These are phyloP conservation scores for Aspergillus sergii DNA, from an alignment of 2,329 filamentous ascomycete species.

Conservation along the genomic window DNA sequence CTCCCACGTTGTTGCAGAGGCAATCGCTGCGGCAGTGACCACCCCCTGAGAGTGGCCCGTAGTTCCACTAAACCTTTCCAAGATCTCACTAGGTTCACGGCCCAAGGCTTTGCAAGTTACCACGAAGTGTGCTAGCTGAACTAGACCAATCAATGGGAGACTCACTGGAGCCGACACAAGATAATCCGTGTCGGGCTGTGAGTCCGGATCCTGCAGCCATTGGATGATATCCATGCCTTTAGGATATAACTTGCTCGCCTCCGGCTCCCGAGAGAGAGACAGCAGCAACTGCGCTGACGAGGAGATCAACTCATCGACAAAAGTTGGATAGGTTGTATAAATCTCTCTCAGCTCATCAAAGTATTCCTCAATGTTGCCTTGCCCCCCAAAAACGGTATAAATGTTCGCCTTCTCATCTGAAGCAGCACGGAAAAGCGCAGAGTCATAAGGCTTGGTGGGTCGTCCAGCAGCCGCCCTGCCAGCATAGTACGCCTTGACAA, in stretches of 20 bases:
- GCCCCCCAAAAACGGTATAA: constrained; percentile 93
- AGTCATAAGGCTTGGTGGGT: constrained; percentile 88
- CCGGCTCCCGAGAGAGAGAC: constrained; percentile 76
- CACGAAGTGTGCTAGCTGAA: constrained; percentile 93
- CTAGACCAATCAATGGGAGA: constrained; percentile 91
- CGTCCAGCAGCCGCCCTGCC: constrained; percentile 82
- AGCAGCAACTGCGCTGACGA: constrained; percentile 86
- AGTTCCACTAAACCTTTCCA: constrained; percentile 80
- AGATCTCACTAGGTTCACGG: constrained; percentile 82
- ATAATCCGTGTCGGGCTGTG: constrained; percentile 92
- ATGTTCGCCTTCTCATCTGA: constrained; percentile 80
- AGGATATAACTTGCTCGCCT: constrained; percentile 91
- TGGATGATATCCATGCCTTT: constrained; percentile 95
- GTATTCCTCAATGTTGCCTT: constrained; percentile 99
- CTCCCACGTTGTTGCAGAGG: constrained; percentile 90
- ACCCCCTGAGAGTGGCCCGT: constrained; percentile 98
- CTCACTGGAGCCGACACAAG: constrained; percentile 93
- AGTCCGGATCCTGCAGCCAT: constrained; percentile 87
- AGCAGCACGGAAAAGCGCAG: constrained; percentile 85
- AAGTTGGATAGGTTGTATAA: constrained; percentile 86
- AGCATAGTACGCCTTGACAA: constrained; percentile 88
- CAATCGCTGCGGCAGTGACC: constrained; percentile 87
- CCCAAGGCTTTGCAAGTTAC: constrained; percentile 92
- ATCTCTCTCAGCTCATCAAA: constrained; percentile 95
- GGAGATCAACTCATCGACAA: constrained; percentile 82